Percentiles rank a stretch among this genome's conserved stretches.
Evolutionary conservation across 768 basidiomycete species (phyloP).

Genomic region (Hericium erinaceus): DNA sequence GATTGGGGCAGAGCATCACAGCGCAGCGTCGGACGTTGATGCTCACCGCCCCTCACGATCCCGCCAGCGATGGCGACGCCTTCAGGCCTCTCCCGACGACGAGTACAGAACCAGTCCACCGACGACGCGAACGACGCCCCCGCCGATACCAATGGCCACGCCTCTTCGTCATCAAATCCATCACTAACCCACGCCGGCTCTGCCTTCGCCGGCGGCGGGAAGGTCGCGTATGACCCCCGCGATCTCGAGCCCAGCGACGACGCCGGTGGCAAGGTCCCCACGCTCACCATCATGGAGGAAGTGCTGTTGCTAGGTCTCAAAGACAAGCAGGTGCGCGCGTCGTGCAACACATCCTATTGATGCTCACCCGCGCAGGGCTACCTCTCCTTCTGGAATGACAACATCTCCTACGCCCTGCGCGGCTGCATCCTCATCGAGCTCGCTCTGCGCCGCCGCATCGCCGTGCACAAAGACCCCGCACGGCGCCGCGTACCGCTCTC

Average conservation of each 20-base stretch:
- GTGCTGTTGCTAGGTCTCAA: conserved; percentile 88
- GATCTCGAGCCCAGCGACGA: conserved; percentile 72
- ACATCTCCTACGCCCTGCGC: conserved; percentile 97
- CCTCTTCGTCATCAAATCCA: conserved; percentile 20
- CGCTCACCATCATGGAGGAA: conserved; percentile 94
- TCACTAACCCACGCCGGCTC: conserved; percentile 50
- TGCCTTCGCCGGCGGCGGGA: conserved; percentile 78
- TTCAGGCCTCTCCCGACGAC: conserved; percentile 45
- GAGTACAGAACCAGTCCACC: conserved; percentile 32
- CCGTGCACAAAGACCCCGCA: conserved; percentile 77
- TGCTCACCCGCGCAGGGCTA: conserved; percentile 50
- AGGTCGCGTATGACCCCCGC: conserved; percentile 88
- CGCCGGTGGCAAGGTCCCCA: conserved; percentile 66
- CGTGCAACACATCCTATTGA: conserved; percentile 4
- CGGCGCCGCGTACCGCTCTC: conserved; percentile 64
- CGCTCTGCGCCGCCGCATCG: conserved; percentile 89
- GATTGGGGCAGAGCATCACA: too few relatives aligned
- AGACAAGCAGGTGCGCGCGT: conserved; percentile 74
- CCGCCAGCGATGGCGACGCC: background rate
- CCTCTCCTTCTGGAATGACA: conserved; percentile 99
- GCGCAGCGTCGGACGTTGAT: background rate
- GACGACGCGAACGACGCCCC: conserved; percentile 17
- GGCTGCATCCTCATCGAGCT: conserved; percentile 97
- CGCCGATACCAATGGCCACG: conserved; percentile 10
- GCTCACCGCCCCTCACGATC: background rate